phyloP scores from a whole-genome alignment of 176 grass and related monocot genomes.

The Chrysopogon serrulatus region DNA sequence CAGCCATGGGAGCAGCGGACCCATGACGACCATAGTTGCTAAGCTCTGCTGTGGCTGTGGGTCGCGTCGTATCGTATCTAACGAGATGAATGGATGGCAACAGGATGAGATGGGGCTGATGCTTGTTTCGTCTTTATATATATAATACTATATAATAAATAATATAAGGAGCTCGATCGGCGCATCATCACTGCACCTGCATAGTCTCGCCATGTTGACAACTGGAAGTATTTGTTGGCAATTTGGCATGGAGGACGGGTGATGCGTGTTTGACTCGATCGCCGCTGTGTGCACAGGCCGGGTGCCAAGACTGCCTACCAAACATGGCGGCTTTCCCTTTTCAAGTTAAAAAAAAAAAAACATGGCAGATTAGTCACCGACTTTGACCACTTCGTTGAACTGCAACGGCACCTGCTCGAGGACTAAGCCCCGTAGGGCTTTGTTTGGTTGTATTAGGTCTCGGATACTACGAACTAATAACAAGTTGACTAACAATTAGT shows the following conservation, averaged over 20 bases:
- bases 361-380: neutral
- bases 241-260: neutral
- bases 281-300: neutral
- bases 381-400: neutral
- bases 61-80: neutral
- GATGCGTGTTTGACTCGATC: neutral
- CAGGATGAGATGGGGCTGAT: neutral
- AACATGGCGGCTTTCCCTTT: no score
- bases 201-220: neutral
- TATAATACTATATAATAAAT: no score
- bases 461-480: no score
- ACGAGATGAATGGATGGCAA: neutral
- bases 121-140: neutral
- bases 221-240: neutral
- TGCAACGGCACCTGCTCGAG: neutral
- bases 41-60: neutral
- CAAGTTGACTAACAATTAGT: no score
- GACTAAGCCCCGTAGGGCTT: no score
- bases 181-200: neutral
- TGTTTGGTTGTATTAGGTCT: no score
- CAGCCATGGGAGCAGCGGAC: neutral
- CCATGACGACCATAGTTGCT: neutral
- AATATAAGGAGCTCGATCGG: neutral
- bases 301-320: no score
- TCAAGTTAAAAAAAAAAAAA: no score